A percentile compares a stretch with the other conserved stretches of the same genome.
phyloP scores from a whole-genome alignment of 208 protist genomes.

The Leishmania turanica region DNA sequence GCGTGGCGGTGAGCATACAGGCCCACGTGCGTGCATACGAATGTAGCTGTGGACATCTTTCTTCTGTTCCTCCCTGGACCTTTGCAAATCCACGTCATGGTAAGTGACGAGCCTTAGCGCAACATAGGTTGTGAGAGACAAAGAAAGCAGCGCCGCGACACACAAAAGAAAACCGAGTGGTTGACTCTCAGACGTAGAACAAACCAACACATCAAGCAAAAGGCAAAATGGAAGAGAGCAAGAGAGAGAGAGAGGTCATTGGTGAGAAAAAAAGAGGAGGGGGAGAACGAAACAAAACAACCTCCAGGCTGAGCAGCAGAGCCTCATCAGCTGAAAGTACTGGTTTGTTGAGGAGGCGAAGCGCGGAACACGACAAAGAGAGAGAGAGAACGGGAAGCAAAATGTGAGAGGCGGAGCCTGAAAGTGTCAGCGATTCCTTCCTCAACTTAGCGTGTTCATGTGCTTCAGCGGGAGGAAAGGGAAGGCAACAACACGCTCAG shows the following conservation, averaged over 20 bases:
- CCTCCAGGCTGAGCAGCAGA: background rate
- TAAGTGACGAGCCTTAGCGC: background rate
- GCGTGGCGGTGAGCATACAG: background rate
- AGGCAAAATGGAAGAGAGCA: conserved; percentile 5
- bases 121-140: background rate
- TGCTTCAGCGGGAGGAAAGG: background rate
- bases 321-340: conserved; percentile 5
- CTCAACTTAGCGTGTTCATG: background rate
- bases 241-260: conserved; percentile 1
- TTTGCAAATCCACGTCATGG: background rate
- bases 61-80: background rate
- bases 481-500: background rate
- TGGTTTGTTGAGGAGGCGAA: background rate
- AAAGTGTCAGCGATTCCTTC: conserved; percentile 1
- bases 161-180: background rate
- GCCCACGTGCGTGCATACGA: background rate
- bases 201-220: conserved; percentile 10
- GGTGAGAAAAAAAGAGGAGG: conserved; percentile 2
- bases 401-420: background rate
- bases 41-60: background rate
- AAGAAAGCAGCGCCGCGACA: background rate
- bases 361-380: background rate
- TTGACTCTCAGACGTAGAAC: background rate
- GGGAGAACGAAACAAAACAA: background rate
- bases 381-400: background rate